Percentiles rank a stretch among this genome's conserved stretches.
phyloP scores from a whole-genome alignment of 1,284 basidiomycete species.

The Ganoderma multipileum region DNA sequence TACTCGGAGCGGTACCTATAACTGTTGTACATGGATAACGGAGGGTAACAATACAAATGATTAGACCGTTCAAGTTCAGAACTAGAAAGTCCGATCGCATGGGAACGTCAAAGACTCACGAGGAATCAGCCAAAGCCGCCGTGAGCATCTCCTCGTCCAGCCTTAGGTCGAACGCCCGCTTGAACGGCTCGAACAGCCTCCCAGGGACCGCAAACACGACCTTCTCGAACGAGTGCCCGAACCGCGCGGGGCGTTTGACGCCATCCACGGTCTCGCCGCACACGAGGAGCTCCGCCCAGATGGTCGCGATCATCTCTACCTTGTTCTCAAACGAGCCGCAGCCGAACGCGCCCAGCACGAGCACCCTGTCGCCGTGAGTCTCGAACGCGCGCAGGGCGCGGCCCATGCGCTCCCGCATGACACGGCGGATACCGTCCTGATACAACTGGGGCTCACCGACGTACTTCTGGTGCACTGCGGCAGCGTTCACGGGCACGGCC shows the following conservation, averaged over 20 bases:
- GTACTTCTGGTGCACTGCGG: conserved; percentile 49
- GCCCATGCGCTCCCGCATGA: conserved; percentile 50
- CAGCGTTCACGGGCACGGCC: conserved; percentile 52
- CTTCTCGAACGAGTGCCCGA: conserved; percentile 50
- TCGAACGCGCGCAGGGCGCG: conserved; percentile 54
- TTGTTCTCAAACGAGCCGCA: conserved; percentile 51
- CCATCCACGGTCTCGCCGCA: conserved; percentile 43
- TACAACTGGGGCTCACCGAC: conserved; percentile 43
- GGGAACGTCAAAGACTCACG: neutral
- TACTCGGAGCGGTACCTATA: neutral
- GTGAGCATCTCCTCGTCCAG: conserved; percentile 49
- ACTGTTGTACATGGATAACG: conserved; percentile 1
- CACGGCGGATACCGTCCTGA: conserved; percentile 47
- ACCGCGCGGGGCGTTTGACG: conserved; percentile 39
- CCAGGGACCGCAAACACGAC: conserved; percentile 53
- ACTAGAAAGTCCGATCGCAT: neutral
- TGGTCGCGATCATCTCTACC: conserved; percentile 55
- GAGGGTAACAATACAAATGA: neutral
- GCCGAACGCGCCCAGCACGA: conserved; percentile 58
- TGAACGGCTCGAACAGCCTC: conserved; percentile 47
- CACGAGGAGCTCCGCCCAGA: conserved; percentile 64
- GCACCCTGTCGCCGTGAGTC: conserved; percentile 47
- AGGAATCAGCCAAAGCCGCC: conserved; percentile 26
- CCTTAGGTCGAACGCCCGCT: conserved; percentile 50
- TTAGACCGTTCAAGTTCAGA: neutral